Conservation (phyloP, 257 asterid genomes). For the Salvia miltiorrhiza region DNA sequence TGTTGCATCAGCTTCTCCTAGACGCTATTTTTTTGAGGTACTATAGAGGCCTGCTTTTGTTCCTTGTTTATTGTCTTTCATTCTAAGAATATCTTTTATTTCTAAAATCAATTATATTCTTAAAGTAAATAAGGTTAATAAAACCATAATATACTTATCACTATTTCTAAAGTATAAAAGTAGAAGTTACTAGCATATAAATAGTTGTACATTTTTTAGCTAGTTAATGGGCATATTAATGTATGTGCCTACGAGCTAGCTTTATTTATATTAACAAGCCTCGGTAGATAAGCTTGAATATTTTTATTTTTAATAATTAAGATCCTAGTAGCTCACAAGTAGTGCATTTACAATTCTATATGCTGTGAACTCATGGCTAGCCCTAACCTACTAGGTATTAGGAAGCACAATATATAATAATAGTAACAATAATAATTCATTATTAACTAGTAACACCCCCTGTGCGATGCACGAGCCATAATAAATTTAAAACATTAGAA, state of each 20-base stretch:
- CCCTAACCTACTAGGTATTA: background rate
- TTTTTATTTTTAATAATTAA: too few relatives aligned
- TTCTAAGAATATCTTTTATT: background rate
- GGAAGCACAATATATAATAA: background rate
- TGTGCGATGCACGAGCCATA: too few relatives aligned
- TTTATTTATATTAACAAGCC: too few relatives aligned
- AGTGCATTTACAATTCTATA: background rate
- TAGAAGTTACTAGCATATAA: too few relatives aligned
- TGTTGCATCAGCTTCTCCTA: slow-evolving; percentile 88
- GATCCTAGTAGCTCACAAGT: too few relatives aligned
- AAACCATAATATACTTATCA: background rate
- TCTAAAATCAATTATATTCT: background rate
- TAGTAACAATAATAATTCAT: background rate
- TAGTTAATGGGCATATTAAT: background rate
- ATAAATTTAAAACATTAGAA: too few relatives aligned
- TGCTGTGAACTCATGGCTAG: background rate
- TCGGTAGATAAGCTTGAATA: too few relatives aligned
- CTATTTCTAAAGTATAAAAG: background rate
- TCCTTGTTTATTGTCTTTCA: background rate
- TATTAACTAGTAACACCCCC: too few relatives aligned
- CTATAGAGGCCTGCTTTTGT: slow-evolving; percentile 4
- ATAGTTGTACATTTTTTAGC: background rate
- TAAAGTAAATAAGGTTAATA: background rate
- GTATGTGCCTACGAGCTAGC: too few relatives aligned
- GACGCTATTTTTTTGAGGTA: slow-evolving; percentile 96